Percentiles rank a stretch among this genome's conserved stretches.
Evolutionary conservation across 2,329 filamentous ascomycete genomes (phyloP).

Genomic region (Pseudogymnoascus verrucosus): DNA sequence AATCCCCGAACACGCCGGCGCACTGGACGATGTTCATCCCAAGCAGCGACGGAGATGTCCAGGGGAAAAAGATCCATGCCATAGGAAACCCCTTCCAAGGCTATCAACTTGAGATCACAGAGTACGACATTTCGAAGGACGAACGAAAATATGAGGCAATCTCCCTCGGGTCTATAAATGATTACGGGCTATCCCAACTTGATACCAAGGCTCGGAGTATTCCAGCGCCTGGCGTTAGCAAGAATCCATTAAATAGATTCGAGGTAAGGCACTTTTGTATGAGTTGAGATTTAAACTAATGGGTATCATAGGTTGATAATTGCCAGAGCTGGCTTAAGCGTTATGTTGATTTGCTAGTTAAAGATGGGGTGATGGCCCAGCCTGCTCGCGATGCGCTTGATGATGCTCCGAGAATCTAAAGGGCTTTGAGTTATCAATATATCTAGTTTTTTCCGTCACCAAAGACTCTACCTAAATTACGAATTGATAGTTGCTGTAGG

Average conservation of each 20-base stretch:
- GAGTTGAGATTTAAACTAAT: neutral
- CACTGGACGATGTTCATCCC: neutral
- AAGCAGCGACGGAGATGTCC: neutral
- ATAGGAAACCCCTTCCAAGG: neutral
- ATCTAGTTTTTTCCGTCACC: neutral
- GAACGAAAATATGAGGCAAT: neutral
- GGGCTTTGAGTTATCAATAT: neutral
- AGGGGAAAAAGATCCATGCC: neutral
- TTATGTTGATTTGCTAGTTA: neutral
- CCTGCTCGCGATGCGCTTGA: neutral
- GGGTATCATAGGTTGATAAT: neutral
- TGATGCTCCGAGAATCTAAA: neutral
- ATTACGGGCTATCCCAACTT: neutral
- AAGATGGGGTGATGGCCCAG: neutral
- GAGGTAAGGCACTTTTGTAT: neutral
- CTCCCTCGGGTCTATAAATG: neutral
- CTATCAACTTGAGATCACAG: neutral
- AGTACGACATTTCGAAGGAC: neutral
- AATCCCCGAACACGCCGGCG: neutral
- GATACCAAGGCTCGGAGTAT: neutral
- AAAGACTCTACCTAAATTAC: neutral
- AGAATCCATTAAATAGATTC: neutral
- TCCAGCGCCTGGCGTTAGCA: neutral
- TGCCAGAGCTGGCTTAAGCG: neutral
- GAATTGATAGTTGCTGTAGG: neutral